Conservation (phyloP, 192 early-diverging fungal genomes). For the Umbelopsis ramanniana region DNA sequence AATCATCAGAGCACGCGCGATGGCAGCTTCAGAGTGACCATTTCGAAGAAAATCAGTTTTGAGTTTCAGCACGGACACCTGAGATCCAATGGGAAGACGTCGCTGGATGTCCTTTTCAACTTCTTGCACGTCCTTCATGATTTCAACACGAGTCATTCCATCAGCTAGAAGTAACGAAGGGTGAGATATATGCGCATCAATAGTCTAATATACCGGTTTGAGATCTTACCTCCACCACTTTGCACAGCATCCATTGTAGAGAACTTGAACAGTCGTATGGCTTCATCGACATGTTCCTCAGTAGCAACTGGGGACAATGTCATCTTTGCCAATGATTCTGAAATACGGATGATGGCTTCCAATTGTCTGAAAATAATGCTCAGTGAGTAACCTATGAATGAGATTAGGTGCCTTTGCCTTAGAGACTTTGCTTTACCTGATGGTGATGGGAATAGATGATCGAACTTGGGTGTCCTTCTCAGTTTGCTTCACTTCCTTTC, state of each 20-base stretch:
- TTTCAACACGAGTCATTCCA: constrained; percentile 77
- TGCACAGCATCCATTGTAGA: constrained; percentile 98
- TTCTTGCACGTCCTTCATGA: constrained; percentile 75
- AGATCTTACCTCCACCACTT: constrained; percentile 71
- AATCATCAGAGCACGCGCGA: constrained; percentile 76
- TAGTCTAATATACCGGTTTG: not conserved
- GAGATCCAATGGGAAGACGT: constrained; percentile 88
- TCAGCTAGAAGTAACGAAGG: constrained; percentile 53
- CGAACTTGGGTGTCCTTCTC: constrained; percentile 73
- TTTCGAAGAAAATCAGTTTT: constrained; percentile 52
- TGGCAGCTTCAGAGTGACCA: constrained; percentile 59
- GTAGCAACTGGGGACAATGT: constrained; percentile 81
- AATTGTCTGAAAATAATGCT: constrained; percentile 69
- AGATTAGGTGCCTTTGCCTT: not conserved
- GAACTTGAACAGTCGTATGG: constrained; percentile 95
- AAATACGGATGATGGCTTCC: constrained; percentile 98
- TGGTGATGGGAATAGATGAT: constrained; percentile 95
- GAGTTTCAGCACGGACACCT: constrained; percentile 56
- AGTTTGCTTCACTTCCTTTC: constrained; percentile 79
- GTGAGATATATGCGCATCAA: constrained; percentile 1
- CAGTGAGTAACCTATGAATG: not conserved
- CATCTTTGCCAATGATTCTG: constrained; percentile 97
- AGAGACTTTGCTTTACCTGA: constrained; percentile 59
- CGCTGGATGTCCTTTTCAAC: constrained; percentile 85
- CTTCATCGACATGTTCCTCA: constrained; percentile 94